These are phyloP conservation scores for Phytophthora chlamydospora DNA, from an alignment of 352 stramenopile genomes.

Conservation along the genomic window DNA sequence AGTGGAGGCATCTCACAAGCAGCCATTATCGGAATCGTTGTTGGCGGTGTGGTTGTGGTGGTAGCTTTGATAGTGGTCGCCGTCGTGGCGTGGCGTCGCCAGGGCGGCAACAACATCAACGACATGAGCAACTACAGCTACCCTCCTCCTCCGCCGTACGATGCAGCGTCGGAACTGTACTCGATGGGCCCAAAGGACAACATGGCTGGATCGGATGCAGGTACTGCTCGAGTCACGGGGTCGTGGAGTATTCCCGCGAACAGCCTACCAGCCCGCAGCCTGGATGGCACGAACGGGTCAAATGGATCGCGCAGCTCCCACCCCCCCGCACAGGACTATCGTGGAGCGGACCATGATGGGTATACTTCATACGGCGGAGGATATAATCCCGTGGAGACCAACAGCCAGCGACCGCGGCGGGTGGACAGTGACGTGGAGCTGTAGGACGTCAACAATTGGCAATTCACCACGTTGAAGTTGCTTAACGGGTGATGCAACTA, in stretches of 20 bases:
- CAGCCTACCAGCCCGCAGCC: constrained; percentile 33
- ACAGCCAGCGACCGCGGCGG: constrained; percentile 34
- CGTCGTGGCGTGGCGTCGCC: constrained; percentile 45
- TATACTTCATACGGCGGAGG: constrained; percentile 25
- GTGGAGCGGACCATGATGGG: constrained; percentile 20
- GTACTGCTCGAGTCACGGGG: constrained; percentile 20
- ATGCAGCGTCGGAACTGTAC: constrained; percentile 46
- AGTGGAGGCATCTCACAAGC: constrained; percentile 48
- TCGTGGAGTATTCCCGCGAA: constrained; percentile 32
- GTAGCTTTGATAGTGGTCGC: constrained; percentile 49
- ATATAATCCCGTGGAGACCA: constrained; percentile 38
- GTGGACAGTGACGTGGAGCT: constrained; percentile 74
- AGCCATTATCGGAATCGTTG: constrained; percentile 62
- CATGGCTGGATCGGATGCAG: constrained; percentile 17
- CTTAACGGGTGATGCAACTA: no score
- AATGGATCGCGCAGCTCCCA: constrained; percentile 49
- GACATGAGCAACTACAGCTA: constrained; percentile 49
- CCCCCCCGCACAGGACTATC: constrained; percentile 15
- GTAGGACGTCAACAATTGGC: constrained; percentile 22
- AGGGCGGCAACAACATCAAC: constrained; percentile 23
- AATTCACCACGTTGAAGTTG: background rate
- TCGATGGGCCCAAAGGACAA: constrained; percentile 30
- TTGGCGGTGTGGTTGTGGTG: constrained; percentile 57
- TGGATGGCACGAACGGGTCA: constrained; percentile 46
- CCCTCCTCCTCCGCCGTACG: constrained; percentile 56